Percentiles rank a stretch among this genome's conserved stretches.
These are phyloP conservation scores for Besnoitia besnoiti DNA, from an alignment of 169 alveolate genomes.

Conservation along the genomic window DNA sequence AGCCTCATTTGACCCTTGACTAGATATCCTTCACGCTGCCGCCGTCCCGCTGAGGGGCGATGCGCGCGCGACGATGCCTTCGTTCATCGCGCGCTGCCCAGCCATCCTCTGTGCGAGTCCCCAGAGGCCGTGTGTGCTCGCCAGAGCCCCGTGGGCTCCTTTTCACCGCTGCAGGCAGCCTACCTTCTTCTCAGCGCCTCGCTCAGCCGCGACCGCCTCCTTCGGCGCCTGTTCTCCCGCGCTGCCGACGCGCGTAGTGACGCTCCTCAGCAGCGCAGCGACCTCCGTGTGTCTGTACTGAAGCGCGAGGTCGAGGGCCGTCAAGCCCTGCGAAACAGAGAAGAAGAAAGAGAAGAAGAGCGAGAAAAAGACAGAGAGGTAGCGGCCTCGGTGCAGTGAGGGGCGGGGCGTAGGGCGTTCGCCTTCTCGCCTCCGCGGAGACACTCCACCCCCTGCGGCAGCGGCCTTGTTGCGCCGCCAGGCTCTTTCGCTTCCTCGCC, in stretches of 20 bases:
- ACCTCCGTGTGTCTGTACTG: neutral
- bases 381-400: neutral
- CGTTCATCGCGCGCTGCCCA: neutral
- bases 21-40: neutral
- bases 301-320: constrained; percentile 24
- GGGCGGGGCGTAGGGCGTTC: neutral
- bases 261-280: neutral
- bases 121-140: neutral
- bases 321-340: neutral
- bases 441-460: too few species aligned
- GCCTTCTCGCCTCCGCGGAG: neutral
- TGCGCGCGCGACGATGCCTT: neutral
- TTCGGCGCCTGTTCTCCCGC: neutral
- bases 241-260: neutral
- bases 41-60: neutral
- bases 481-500: too few species aligned
- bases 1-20: neutral
- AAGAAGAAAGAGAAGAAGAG: neutral
- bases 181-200: neutral
- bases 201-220: neutral
- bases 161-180: too few species aligned
- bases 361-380: neutral
- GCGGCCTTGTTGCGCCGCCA: neutral
- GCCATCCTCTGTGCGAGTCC: neutral
- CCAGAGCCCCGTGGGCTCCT: neutral